phyloP scores from a whole-genome alignment of 441 rosid genomes.

The Populus hybrid region DNA sequence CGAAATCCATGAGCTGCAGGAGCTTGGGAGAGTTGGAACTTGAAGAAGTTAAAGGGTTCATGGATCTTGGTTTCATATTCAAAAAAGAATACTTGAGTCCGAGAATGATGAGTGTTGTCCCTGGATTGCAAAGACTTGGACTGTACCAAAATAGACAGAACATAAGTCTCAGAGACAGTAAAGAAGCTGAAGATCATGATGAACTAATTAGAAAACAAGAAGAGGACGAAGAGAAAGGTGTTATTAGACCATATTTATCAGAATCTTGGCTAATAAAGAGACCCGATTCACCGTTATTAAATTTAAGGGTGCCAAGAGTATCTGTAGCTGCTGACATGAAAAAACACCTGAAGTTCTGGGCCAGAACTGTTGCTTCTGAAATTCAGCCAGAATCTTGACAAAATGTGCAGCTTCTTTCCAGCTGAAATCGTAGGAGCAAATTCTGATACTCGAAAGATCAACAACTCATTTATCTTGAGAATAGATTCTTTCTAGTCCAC shows the following conservation, averaged over 20 bases:
- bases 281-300: conserved; percentile 48
- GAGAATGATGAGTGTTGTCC: conserved; percentile 42
- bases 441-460: no score
- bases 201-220: not conserved
- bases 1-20: conserved; percentile 39
- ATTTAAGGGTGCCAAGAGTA: conserved; percentile 33
- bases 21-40: conserved; percentile 48
- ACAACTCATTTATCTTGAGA: not conserved
- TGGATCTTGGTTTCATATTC: conserved; percentile 60
- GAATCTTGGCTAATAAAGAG: conserved; percentile 61
- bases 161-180: not conserved
- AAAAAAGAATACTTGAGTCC: conserved; percentile 34
- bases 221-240: conserved; percentile 21
- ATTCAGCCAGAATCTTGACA: conserved; percentile 34
- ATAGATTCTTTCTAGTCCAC: conserved; percentile 1
- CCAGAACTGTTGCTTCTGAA: conserved; percentile 49
- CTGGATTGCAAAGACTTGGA: conserved; percentile 50
- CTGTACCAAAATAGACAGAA: conserved; percentile 5
- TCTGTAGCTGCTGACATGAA: conserved; percentile 48
- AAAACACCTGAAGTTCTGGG: conserved; percentile 55
- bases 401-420: not conserved
- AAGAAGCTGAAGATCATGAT: not conserved
- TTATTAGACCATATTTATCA: conserved; percentile 51
- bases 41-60: conserved; percentile 63
- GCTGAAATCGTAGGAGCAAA: not conserved